Conservation (phyloP, 2,329 filamentous ascomycete genomes). For the Fusarium burgessii region DNA sequence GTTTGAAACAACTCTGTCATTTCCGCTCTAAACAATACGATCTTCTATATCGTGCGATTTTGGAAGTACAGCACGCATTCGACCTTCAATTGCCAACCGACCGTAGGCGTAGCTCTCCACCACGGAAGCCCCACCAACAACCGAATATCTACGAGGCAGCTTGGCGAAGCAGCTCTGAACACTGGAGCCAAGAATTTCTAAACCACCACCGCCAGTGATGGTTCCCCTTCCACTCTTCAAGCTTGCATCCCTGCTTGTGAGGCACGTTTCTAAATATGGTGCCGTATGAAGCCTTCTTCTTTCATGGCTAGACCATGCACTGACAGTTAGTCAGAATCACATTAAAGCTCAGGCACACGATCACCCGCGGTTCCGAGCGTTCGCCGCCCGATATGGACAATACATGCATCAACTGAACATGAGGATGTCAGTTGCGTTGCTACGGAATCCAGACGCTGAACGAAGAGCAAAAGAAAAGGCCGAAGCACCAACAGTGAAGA, state of each 20-base stretch:
- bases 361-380: conserved; percentile 69
- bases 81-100: conserved; percentile 19
- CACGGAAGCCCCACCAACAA: conserved; percentile 31
- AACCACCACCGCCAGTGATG: conserved; percentile 56
- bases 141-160: conserved; percentile 19
- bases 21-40: not conserved
- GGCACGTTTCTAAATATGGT: conserved; percentile 76
- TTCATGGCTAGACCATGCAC: not conserved
- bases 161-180: conserved; percentile 20
- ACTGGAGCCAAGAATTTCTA: conserved; percentile 39
- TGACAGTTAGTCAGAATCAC: conserved; percentile 63
- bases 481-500: conserved; percentile 73
- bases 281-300: conserved; percentile 63
- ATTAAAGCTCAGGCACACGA: conserved; percentile 76
- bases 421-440: conserved; percentile 69
- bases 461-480: conserved; percentile 71
- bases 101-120: not conserved
- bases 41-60: not conserved
- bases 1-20: not conserved
- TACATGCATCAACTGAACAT: conserved; percentile 75
- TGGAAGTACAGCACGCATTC: not conserved
- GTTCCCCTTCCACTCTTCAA: conserved; percentile 76
- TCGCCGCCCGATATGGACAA: conserved; percentile 73
- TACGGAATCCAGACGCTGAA: conserved; percentile 69
- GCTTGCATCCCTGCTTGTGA: conserved; percentile 72